A percentile compares a stretch with the other conserved stretches of the same genome.
phyloP scores from a whole-genome alignment of 805 yeast genomes.

The Myxozyma vanderwaltii region DNA sequence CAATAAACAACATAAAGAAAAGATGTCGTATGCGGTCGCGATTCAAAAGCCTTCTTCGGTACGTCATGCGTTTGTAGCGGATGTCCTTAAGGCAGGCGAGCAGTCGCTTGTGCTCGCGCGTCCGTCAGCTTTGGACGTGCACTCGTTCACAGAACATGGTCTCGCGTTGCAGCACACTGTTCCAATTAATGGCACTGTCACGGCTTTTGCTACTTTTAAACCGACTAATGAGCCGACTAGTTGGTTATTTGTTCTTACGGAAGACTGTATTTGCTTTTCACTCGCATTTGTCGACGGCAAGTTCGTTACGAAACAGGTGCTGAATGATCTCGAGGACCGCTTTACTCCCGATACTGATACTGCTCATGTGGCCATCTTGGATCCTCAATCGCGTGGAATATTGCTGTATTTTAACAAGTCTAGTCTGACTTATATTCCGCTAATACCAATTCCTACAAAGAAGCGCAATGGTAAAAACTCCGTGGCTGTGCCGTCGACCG shows the following conservation, averaged over 20 bases:
- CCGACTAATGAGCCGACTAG: constrained; percentile 20
- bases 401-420: constrained; percentile 21
- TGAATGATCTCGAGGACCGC: constrained; percentile 27
- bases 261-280: constrained; percentile 23
- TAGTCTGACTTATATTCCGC: constrained; percentile 26
- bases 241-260: constrained; percentile 31
- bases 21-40: constrained; percentile 33
- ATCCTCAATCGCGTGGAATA: constrained; percentile 28
- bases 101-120: constrained; percentile 28
- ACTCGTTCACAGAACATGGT: constrained; percentile 20
- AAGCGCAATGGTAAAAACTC: constrained; percentile 8
- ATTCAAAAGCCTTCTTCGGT: constrained; percentile 34
- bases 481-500: background rate
- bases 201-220: constrained; percentile 19
- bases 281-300: constrained; percentile 11
- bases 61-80: constrained; percentile 31
- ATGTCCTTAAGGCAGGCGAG: constrained; percentile 15
- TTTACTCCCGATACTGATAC: constrained; percentile 26
- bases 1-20: background rate
- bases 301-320: constrained; percentile 20
- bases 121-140: constrained; percentile 27
- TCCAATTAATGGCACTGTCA: constrained; percentile 25
- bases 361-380: constrained; percentile 23
- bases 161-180: constrained; percentile 19
- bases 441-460: constrained; percentile 3